Evolutionary conservation across 257 asterid species (phyloP).

Genomic region (Scutellaria minor): DNA sequence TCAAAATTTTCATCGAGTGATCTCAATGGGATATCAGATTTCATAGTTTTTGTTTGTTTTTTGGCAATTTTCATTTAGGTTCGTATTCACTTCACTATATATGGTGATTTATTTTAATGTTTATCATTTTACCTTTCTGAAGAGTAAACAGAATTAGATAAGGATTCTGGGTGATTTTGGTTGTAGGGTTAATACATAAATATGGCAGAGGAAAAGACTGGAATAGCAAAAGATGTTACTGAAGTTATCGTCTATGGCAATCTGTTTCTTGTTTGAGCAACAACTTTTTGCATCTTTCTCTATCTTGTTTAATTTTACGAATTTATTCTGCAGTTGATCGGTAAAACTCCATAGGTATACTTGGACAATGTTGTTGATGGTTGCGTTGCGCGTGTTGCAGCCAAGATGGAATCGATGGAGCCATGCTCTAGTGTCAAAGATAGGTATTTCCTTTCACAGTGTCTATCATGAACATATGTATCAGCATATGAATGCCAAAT

Average conservation of each 20-base stretch:
- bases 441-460: constrained; percentile 34
- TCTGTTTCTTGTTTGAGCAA: constrained; percentile 11
- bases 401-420: constrained; percentile 52
- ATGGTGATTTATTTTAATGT: constrained; percentile 2
- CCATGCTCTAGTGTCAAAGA: constrained; percentile 59
- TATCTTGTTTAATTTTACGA: neutral
- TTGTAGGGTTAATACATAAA: constrained; percentile 26
- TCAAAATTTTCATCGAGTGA: neutral
- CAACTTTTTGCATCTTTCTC: neutral
- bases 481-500: neutral
- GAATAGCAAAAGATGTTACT: constrained; percentile 52
- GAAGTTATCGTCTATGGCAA: constrained; percentile 32
- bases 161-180: neutral
- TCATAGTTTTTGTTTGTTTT: neutral
- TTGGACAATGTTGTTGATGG: constrained; percentile 55
- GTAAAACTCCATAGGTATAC: constrained; percentile 52
- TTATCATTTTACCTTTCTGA: neutral
- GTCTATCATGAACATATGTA: neutral
- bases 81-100: no score
- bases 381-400: constrained; percentile 51
- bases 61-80: neutral
- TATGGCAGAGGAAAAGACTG: constrained; percentile 40
- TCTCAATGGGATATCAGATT: constrained; percentile 4
- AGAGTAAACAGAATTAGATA: neutral
- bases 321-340: constrained; percentile 44